Base-by-base conservation (phyloP, 805 yeast genomes). In the Metschnikowia santaceciliae region DNA sequence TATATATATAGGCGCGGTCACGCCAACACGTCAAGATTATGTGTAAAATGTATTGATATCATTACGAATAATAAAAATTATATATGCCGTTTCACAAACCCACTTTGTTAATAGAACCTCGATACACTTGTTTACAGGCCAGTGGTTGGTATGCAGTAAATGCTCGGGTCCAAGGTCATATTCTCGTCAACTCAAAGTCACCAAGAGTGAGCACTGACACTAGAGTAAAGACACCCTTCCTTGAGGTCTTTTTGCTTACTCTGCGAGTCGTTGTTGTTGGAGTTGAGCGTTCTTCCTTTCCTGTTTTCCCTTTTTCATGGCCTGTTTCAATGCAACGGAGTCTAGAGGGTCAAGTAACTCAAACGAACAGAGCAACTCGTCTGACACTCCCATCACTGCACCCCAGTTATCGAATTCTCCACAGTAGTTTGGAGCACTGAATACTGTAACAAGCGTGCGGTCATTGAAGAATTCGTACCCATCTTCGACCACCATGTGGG, bases 371-470 rank as follows among this genome's bases (percentile, higher is more conserved):
- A 94, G 74, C 57, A 92, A 76, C 61, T 92, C 97, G 56, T 92
- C 97, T 55, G 89, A 82, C 14, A 92, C 98, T 60, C 95, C 84
- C 98, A 92, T 92, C 4, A 92, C 97, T 2, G 99, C 99, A 22
- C 96, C 97, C 96, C 96, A 90, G 62, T 90, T 90, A 66, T 90
- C 89, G 62, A 84, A 84, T 66, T 84, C 90, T n/a, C 90, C 90
- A 61, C 90, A 84, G 64, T 84, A 84, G 65, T 84, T 84, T 10
- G 90, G 90, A 2, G 90, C 90, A 47, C 83, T 77, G 62, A 84
- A 84, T 20, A 84, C 89, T 0, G 90, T 84, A 22, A 85, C 90
- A 56, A 84, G 71, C 8, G 85, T 80, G 33, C 87, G 70, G 62
- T 85, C 88, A 58, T 84, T 84, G 72, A 84, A 84, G 60, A 84